Percentiles rank a stretch among this genome's conserved stretches.
phyloP scores from a whole-genome alignment of 768 basidiomycete genomes.

The Amanita pallidorosea region DNA sequence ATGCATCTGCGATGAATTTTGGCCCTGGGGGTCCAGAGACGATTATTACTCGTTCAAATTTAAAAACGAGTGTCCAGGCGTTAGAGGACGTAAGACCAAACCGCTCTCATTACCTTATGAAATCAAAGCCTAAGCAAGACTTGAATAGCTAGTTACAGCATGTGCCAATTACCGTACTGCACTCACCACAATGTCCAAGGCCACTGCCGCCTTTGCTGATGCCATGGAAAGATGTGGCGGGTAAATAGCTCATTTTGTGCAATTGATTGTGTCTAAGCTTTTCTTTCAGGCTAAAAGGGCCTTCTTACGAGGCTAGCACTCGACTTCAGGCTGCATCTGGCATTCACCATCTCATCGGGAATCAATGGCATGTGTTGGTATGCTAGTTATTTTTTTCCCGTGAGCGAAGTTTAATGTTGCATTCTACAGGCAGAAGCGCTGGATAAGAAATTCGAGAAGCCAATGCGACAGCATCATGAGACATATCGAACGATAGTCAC shows the following conservation, averaged over 20 bases:
- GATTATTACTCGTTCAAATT: slow-evolving; percentile 72
- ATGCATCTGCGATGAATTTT: slow-evolving; percentile 69
- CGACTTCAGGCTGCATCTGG: slow-evolving; percentile 81
- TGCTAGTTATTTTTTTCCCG: slow-evolving; percentile 15
- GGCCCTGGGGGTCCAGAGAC: slow-evolving; percentile 66
- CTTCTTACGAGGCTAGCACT: slow-evolving; percentile 70
- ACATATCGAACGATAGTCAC: slow-evolving; percentile 65
- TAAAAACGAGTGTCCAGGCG: slow-evolving; percentile 67
- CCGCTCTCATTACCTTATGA: slow-evolving; percentile 1
- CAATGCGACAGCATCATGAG: slow-evolving; percentile 76
- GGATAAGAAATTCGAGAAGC: slow-evolving; percentile 83
- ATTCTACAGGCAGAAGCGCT: slow-evolving; percentile 62
- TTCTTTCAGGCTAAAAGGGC: slow-evolving; percentile 55
- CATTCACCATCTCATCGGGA: slow-evolving; percentile 83
- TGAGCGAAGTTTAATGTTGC: slow-evolving; percentile 5
- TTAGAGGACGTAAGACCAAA: slow-evolving; percentile 62
- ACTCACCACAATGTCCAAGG: slow-evolving; percentile 71
- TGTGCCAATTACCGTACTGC: slow-evolving; percentile 76
- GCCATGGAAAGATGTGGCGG: slow-evolving; percentile 78
- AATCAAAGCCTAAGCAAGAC: background rate
- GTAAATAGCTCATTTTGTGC: slow-evolving; percentile 29
- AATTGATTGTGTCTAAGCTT: background rate
- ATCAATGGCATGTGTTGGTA: slow-evolving; percentile 88
- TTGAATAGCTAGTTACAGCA: slow-evolving; percentile 55
- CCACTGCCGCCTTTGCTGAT: slow-evolving; percentile 77